Percentiles rank a stretch among this genome's conserved stretches.
These are phyloP conservation scores for Linum tenue DNA, from an alignment of 345 rosid species.

Conservation along the genomic window DNA sequence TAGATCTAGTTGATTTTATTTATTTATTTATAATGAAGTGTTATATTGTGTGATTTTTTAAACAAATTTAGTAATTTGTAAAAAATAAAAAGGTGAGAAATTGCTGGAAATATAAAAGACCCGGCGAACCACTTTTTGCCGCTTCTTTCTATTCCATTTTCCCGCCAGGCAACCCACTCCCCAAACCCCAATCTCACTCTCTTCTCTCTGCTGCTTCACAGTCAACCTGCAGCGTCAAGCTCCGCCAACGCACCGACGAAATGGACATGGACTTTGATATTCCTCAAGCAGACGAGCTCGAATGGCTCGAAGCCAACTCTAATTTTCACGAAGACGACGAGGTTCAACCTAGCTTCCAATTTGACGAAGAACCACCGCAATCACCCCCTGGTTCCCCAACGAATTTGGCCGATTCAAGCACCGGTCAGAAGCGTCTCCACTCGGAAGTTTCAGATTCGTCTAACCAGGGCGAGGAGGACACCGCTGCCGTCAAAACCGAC, in stretches of 20 bases:
- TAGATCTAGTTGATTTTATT: no score
- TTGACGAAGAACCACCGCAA: slow-evolving; percentile 7
- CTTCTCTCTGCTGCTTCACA: neutral
- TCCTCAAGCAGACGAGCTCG: slow-evolving; percentile 81
- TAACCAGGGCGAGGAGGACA: slow-evolving; percentile 12
- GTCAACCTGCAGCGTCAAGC: neutral
- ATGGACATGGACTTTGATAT: slow-evolving; percentile 53
- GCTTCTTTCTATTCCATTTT: neutral
- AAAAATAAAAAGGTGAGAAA: no score
- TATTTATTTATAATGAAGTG: no score
- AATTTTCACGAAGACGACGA: slow-evolving; percentile 37
- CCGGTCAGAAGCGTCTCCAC: slow-evolving; percentile 43
- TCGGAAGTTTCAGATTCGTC: slow-evolving; percentile 21
- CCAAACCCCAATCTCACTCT: neutral
- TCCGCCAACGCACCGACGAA: neutral
- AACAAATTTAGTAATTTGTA: no score
- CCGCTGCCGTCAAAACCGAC: slow-evolving; percentile 12
- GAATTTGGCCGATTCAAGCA: neutral
- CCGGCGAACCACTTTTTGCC: no score
- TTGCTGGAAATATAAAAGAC: no score
- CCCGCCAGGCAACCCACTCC: slow-evolving; percentile 15
- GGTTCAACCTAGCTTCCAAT: neutral
- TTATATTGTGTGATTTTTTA: no score
- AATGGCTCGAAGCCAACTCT: slow-evolving; percentile 72
- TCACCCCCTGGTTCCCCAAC: slow-evolving; percentile 12